Conservation (phyloP, 495 filamentous ascomycete genomes). For the Aspergillus olivimuriae region DNA sequence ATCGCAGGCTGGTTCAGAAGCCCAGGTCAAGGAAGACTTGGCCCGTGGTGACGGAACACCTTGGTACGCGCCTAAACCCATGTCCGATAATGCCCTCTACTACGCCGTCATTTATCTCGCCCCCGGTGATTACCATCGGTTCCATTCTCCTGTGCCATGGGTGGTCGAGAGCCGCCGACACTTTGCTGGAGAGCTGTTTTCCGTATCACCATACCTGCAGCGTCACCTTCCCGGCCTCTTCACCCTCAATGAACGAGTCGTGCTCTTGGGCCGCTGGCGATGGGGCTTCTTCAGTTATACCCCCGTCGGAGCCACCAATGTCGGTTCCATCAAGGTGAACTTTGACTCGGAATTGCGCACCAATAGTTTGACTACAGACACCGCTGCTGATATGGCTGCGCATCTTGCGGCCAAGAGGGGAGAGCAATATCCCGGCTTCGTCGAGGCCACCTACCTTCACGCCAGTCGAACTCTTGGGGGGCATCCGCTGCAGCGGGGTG, state of each 20-base stretch:
- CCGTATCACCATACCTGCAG: conserved; percentile 90
- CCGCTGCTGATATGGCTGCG: conserved; percentile 74
- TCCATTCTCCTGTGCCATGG: conserved; percentile 92
- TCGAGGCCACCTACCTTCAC: conserved; percentile 80
- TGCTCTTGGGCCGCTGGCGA: conserved; percentile 87
- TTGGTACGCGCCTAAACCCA: conserved; percentile 71
- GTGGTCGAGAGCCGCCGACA: conserved; percentile 87
- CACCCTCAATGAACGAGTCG: conserved; percentile 93
- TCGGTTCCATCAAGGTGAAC: conserved; percentile 94
- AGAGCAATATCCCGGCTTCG: conserved; percentile 77
- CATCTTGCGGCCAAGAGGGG: conserved; percentile 67
- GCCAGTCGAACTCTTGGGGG: conserved; percentile 74
- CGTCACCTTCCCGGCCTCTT: conserved; percentile 88
- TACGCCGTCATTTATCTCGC: conserved; percentile 98
- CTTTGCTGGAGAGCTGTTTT: conserved; percentile 94
- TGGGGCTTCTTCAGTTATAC: conserved; percentile 97
- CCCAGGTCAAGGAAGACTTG: conserved; percentile 77
- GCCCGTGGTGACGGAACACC: conserved; percentile 60
- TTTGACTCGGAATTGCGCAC: conserved; percentile 94
- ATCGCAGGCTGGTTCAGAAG: conserved; percentile 61
- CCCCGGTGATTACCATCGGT: conserved; percentile 96
- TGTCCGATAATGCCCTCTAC: conserved; percentile 62
- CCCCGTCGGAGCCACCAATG: conserved; percentile 97
- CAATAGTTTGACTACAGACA: conserved; percentile 85
- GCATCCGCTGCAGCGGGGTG: conserved; percentile 75